Evolutionary conservation across 1,284 basidiomycete species (phyloP).

Genomic region (Irpex lacteus): DNA sequence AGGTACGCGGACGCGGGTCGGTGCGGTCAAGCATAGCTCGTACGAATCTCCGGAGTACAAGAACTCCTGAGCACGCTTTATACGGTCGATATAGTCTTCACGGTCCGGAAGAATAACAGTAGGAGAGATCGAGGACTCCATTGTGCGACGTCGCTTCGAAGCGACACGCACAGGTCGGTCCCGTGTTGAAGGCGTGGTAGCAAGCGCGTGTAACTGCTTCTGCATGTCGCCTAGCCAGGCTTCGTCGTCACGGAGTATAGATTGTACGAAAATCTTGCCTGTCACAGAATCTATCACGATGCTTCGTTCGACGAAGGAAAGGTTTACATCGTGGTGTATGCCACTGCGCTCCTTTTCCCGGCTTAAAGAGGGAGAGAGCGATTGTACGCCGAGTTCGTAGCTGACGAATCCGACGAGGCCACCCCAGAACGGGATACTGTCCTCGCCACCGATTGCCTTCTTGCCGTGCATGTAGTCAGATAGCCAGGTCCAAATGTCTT

Average conservation of each 20-base stretch:
- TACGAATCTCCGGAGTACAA: conserved; percentile 92
- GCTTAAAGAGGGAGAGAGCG: conserved; percentile 39
- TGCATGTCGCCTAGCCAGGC: conserved; percentile 51
- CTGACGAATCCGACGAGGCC: conserved; percentile 70
- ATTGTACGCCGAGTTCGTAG: conserved; percentile 71
- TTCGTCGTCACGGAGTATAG: conserved; percentile 55
- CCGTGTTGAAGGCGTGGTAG: conserved; percentile 12
- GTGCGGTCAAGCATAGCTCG: conserved; percentile 91
- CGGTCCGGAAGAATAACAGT: conserved; percentile 52
- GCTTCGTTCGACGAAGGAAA: conserved; percentile 74
- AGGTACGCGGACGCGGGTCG: conserved; percentile 51
- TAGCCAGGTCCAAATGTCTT: conserved; percentile 73
- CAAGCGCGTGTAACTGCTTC: conserved; percentile 19
- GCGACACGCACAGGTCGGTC: conserved; percentile 4
- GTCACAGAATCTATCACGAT: conserved; percentile 59
- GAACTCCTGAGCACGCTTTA: conserved; percentile 72
- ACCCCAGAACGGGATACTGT: conserved; percentile 73
- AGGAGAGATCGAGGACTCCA: conserved; percentile 20
- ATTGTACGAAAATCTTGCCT: conserved; percentile 57
- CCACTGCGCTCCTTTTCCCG: conserved; percentile 17
- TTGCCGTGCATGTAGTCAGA: conserved; percentile 58
- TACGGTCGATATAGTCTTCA: conserved; percentile 66
- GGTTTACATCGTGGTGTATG: conserved; percentile 65
- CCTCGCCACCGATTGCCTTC: conserved; percentile 40
- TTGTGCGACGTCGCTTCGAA: conserved; percentile 2